Evolutionary conservation across 352 stramenopile genomes (phyloP), one percentile per base, ranked within the genome.

Genomic region (Blastocystis sp.): DNA sequence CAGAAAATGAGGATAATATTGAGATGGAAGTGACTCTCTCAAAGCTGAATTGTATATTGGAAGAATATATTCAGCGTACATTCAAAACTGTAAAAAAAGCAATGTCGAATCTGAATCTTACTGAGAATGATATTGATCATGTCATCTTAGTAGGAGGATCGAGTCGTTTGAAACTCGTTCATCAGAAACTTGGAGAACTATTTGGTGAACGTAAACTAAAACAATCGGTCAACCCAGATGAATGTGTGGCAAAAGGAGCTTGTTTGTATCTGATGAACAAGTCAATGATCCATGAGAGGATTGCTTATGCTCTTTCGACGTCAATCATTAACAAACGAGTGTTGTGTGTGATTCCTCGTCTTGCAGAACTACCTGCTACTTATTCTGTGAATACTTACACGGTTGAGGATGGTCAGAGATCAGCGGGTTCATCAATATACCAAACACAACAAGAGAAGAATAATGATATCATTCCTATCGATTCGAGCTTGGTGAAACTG

Each of bases 91-190:
- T 98, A 7, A 90, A 94, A 78, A 96, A 95, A 89, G 94, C 98
- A 56, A 91, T 99, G 77, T 92, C 97, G 89, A 96, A 99, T 91
- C 93, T 94, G 42, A 92, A 94, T 75, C 88, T 99, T 77, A 94
- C 93, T 89, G 98, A 98, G 91, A 92, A 89, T 67, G 95, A 99
- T 88, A 94, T 99, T 43, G 93, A 99, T 75, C 93, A 98, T 89
- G 95, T 99, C 81, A 95, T 99, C 65, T 91, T 99, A 56, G 96
- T 99, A n/a, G 97, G 97, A 61, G 97, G 97, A 42, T 97, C 95
- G 7, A 98, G 96, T 19, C 94, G 95, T 89, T 98, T 98, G 90
- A 95, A 96, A 0, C 96, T 97, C 86, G 96, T 99, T 78, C 94
- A 97, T 89, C 91, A 94, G 87, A 89, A 98, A 51, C 92, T 99